Conservation (phyloP, 805 yeast genomes). For the Metschnikowia kofuensis region DNA sequence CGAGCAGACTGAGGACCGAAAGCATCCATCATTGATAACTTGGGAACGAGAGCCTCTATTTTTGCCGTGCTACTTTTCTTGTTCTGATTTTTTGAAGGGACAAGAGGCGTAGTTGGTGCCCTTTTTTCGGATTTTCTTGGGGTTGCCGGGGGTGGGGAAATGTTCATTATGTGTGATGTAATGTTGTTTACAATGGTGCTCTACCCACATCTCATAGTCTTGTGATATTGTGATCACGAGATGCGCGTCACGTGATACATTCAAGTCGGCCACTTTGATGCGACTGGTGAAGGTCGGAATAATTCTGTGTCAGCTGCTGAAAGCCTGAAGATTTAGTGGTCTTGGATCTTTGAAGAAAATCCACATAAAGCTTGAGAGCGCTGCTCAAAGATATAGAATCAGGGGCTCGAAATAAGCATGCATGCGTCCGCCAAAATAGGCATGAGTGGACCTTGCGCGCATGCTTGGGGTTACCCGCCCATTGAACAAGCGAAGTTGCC, state of each 20-base stretch:
- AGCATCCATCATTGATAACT: conserved; percentile 1
- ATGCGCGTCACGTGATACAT: neutral
- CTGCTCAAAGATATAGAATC: too few relatives aligned
- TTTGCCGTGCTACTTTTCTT: conserved; percentile 18
- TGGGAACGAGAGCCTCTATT: conserved; percentile 1
- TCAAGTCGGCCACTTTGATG: neutral
- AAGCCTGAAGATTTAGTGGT: too few relatives aligned
- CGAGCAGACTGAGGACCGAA: conserved; percentile 1
- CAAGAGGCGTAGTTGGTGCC: conserved; percentile 36
- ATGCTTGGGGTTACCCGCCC: neutral
- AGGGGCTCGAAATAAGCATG: neutral
- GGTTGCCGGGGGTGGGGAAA: conserved; percentile 4
- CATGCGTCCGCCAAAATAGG: neutral
- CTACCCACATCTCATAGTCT: neutral
- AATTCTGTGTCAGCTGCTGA: too few relatives aligned
- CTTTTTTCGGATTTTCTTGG: conserved; percentile 23
- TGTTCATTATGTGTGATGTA: neutral
- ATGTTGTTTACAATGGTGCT: neutral
- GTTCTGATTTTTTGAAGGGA: conserved; percentile 25
- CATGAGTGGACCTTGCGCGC: neutral
- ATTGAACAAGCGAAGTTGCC: too few relatives aligned
- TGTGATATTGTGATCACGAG: neutral
- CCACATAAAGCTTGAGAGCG: too few relatives aligned
- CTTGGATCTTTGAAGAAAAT: too few relatives aligned
- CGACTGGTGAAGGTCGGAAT: too few relatives aligned